Conservation (phyloP, 163 green algal genomes). For the Volvox carteri region DNA sequence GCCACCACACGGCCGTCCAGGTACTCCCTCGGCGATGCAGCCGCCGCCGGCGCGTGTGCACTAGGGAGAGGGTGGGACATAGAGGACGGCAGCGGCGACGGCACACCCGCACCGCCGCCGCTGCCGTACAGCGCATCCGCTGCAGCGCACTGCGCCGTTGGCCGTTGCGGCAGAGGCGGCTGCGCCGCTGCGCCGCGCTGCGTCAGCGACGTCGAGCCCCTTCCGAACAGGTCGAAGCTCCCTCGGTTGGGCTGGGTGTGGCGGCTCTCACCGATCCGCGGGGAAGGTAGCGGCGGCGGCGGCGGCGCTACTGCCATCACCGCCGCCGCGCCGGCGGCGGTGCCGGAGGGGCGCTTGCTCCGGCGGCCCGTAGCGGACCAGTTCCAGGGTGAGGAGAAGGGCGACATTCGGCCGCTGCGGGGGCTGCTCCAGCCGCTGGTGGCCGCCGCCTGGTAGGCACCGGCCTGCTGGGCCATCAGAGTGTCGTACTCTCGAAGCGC, state of each 20-base stretch:
- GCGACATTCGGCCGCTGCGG: not conserved
- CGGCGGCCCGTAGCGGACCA: not conserved
- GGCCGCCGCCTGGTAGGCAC: no score
- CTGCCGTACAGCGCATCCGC: not conserved
- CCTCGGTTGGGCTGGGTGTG: not conserved
- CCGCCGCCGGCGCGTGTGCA: not conserved
- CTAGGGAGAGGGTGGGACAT: not conserved
- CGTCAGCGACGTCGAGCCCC: not conserved
- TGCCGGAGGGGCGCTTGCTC: conserved; percentile 1
- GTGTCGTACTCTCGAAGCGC: not conserved
- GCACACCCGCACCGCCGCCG: not conserved
- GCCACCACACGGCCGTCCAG: not conserved
- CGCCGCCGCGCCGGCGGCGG: no score
- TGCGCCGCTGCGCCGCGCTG: not conserved
- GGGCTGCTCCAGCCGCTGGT: not conserved
- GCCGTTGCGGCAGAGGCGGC: not conserved
- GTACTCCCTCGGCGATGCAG: not conserved
- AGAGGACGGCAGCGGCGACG: not conserved
- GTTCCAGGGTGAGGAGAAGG: conserved; percentile 38
- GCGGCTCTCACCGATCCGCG: not conserved
- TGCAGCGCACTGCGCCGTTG: not conserved
- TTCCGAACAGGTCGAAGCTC: not conserved
- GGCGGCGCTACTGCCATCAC: no score
- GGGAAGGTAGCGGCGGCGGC: not conserved
- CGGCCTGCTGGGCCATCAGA: not conserved